phyloP scores from a whole-genome alignment of 352 stramenopile genomes.

The Pythium sp. region DNA sequence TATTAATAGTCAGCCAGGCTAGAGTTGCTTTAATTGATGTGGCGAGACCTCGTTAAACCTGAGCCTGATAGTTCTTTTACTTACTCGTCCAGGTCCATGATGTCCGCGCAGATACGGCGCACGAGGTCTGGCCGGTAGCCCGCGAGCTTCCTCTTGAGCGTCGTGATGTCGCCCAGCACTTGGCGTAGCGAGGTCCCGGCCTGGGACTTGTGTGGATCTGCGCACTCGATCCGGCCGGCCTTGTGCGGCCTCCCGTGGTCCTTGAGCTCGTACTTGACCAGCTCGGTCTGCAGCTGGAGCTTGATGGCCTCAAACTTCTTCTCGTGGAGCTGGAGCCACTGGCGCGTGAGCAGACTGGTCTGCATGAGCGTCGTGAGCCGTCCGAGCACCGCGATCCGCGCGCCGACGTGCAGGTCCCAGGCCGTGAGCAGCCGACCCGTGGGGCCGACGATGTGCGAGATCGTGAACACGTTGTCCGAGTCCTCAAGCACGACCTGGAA shows the following conservation, averaged over 20 bases:
- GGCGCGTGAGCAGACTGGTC: conserved; percentile 63
- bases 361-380: conserved; percentile 71
- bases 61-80: neutral
- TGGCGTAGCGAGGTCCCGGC: conserved; percentile 42
- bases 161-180: conserved; percentile 42
- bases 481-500: conserved; percentile 68
- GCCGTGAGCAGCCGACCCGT: conserved; percentile 42
- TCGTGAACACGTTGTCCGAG: conserved; percentile 69
- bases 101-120: conserved; percentile 40
- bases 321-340: conserved; percentile 67
- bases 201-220: conserved; percentile 45
- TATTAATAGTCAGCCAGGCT: conserved; percentile 1
- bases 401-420: conserved; percentile 72
- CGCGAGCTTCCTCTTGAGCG: conserved; percentile 44
- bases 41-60: neutral
- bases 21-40: neutral
- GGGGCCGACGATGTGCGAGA: conserved; percentile 61
- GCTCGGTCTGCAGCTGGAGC: conserved; percentile 42
- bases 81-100: conserved; percentile 30
- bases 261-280: conserved; percentile 63
- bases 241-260: conserved; percentile 25
- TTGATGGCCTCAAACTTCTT: conserved; percentile 33
- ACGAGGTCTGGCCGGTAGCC: conserved; percentile 55
- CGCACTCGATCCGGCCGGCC: conserved; percentile 43
- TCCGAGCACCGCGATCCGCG: conserved; percentile 54